Evolutionary conservation across 192 early-diverging fungal species (phyloP).

Genomic region (Phlyctochytrium planicorne): DNA sequence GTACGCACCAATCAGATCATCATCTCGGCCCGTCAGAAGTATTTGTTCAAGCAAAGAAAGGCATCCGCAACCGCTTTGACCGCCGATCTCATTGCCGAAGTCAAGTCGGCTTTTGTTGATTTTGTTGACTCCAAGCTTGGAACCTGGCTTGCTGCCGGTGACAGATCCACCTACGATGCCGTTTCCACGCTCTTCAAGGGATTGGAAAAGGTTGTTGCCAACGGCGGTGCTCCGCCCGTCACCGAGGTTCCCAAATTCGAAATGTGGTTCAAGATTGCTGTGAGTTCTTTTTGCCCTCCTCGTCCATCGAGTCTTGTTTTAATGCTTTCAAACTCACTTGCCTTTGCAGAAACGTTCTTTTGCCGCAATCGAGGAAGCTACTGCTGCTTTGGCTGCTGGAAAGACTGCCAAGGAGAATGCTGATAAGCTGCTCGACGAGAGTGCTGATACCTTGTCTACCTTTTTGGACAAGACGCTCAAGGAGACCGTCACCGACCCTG

Average conservation of each 20-base stretch:
- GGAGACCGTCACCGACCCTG: slow-evolving; percentile 77
- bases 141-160: too few species aligned
- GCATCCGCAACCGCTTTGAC: slow-evolving; percentile 37
- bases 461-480: slow-evolving; percentile 9
- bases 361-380: slow-evolving; percentile 11
- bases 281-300: too few species aligned
- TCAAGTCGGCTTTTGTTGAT: slow-evolving; percentile 57
- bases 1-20: slow-evolving; percentile 57
- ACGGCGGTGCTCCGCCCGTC: neutral
- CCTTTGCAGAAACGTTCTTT: neutral
- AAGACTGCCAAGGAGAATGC: neutral
- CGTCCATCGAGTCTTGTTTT: too few species aligned
- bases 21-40: slow-evolving; percentile 78
- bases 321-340: slow-evolving; percentile 23
- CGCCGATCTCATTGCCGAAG: slow-evolving; percentile 53
- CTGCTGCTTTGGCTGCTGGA: neutral
- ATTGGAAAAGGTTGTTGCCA: slow-evolving; percentile 10
- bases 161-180: too few species aligned
- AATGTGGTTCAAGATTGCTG: slow-evolving; percentile 72
- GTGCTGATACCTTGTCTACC: slow-evolving; percentile 49
- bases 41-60: slow-evolving; percentile 64
- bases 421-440: slow-evolving; percentile 47
- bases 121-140: slow-evolving; percentile 46
- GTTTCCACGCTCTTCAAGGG: too few species aligned
- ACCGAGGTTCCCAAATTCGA: slow-evolving; percentile 68